Conservation (phyloP, 345 rosid genomes). For the Salix arbutifolia region DNA sequence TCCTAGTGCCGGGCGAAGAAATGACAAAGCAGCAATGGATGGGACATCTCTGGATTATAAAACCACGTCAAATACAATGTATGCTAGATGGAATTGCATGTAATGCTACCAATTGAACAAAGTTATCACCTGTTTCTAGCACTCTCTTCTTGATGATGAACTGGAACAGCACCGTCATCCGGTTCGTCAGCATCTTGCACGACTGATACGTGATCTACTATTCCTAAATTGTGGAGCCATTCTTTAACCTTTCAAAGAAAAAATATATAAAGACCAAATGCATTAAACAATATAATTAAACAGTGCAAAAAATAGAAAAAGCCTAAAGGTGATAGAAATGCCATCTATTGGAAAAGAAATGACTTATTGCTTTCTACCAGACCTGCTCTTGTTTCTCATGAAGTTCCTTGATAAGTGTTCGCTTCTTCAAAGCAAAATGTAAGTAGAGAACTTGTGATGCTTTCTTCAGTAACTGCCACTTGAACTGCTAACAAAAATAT, state of each 20-base stretch:
- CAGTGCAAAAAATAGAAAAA: background rate
- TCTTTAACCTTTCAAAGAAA: constrained; percentile 60
- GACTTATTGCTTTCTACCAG: background rate
- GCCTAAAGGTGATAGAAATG: background rate
- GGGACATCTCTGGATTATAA: constrained; percentile 58
- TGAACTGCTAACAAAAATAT: constrained; percentile 46
- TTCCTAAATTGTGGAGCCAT: constrained; percentile 85
- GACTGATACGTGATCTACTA: constrained; percentile 60
- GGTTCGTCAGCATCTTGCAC: constrained; percentile 90
- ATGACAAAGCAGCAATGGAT: constrained; percentile 67
- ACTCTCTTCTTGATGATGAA: constrained; percentile 55
- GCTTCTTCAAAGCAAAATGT: constrained; percentile 83
- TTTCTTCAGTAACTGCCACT: constrained; percentile 77
- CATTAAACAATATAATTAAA: background rate
- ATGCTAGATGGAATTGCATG: background rate
- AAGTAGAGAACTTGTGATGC: constrained; percentile 87
- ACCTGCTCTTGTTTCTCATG: constrained; percentile 93
- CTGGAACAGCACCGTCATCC: constrained; percentile 79
- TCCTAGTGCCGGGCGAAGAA: constrained; percentile 67
- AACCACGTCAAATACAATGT: background rate
- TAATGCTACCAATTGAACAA: background rate
- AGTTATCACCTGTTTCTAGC: constrained; percentile 57
- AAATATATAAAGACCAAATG: background rate
- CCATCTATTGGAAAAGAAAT: background rate
- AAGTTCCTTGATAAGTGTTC: constrained; percentile 67